Base-by-base conservation (phyloP, 805 yeast species). In the Ogataea saltuana region DNA sequence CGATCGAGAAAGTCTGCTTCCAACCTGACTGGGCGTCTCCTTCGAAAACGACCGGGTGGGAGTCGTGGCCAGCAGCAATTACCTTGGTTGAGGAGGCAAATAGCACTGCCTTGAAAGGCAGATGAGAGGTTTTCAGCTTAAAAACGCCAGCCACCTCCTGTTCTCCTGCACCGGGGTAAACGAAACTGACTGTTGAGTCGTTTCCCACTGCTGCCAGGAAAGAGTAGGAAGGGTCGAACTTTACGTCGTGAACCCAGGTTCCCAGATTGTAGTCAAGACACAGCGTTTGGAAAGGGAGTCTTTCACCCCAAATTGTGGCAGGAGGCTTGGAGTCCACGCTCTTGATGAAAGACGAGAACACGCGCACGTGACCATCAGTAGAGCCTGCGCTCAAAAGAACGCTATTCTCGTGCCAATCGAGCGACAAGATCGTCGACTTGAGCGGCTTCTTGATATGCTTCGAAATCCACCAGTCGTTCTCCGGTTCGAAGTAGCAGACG, bases 391-490 rank as follows among this genome's bases (percentile, higher is more conserved):
- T 93, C 50, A 93, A 71, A 47, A 93, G 71, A 18, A 93, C 95
- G 56, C 82, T 83, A 67, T 93, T 93, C 44, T 88, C 90, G 64
- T 93, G 97, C 99, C 99, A 90, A 51, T 83, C 83, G 43, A 91
- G 73, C 34, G 85, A 74, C 52, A 90, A 74, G 53, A 90, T 76
- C 23, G 97, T 88, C 9, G 96, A 85, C 63, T 84, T 83, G 56
- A 93, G 73, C n/a, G 97, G 96, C 67, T 87, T 88, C 72, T 90
- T 90, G 67, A 93, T 85, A 69, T 91, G 99, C 67, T 91, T 91
- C 11, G 98, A 88, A 39, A 93, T 90, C 99, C 99, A 93, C 99
- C 99, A 93, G 64, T 93, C 96, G 64, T 91, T 93, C 58, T 89
- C 97, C 49, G 75, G 85, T 68, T 93, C 99, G 63, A 85, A 93